Base-by-base conservation (phyloP, 2,329 filamentous ascomycete genomes). In the Thelonectria rubi region DNA sequence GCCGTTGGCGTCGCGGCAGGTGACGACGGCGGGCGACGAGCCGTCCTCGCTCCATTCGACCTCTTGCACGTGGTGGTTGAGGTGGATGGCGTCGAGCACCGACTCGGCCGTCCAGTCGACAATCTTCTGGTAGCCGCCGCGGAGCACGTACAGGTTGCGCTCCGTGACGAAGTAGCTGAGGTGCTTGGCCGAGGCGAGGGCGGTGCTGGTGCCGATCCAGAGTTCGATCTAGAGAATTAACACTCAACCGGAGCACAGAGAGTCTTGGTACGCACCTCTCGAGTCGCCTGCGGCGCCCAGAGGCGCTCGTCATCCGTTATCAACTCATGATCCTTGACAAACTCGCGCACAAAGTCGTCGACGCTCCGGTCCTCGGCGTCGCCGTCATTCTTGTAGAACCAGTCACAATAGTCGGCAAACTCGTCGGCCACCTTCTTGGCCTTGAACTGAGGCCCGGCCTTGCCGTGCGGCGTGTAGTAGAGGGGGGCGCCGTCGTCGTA, bases 371-470 rank as follows among this genome's bases (percentile, higher is more conserved):
- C 58, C 30, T 12, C 18, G 34, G 53, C 58, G 21, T 61, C 20
- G n/a, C 30, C 26, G n/a, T 61, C 18, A 40, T 52, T 55, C 7
- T 42, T 34, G 15, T 56, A 61, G 17, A 52, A 48, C 52, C 53
- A 56, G 30, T 51, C 52, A 45, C 57, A 60, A 15, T 61, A 61
- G 58, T 61, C 58, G 47, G 53, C 52, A 21, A 61, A 61, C 52
- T 61, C 58, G 20, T 57, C 58, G 21, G 52, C 53, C 39, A 61
- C 58, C 14, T 61, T 61, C 20, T 55, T 56, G 47, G 58, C 58
- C 47, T 61, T 61, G 58, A 61, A 61, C 42, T 61, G 58, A 47
- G 58, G 46, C 39, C 58, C 58, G 21, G 58, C 52, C 12, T 55
- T 55, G 5, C 58, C 58, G 10, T 56, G 42, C 5, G 52, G 46